Percentiles rank a stretch among this genome's conserved stretches.
Evolutionary conservation across 495 filamentous ascomycete species (phyloP).

Genomic region (Aspergillus homomorphus): DNA sequence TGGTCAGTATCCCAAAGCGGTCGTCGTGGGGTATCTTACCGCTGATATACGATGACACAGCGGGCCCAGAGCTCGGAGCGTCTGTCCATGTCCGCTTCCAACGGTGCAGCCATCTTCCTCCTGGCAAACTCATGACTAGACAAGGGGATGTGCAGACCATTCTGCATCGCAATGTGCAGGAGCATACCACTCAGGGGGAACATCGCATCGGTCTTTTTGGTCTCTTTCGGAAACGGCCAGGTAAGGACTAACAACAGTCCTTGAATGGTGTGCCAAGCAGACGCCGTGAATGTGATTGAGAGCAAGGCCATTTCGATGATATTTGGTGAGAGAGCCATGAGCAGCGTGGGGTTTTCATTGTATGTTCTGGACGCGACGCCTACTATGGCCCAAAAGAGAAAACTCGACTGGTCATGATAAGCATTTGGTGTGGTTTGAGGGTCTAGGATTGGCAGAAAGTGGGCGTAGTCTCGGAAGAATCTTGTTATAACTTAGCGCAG

Average conservation of each 20-base stretch:
- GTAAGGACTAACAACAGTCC: conserved; percentile 45
- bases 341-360: conserved; percentile 40
- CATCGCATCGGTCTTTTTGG: conserved; percentile 37
- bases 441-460: conserved; percentile 47
- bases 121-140: conserved; percentile 48
- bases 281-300: conserved; percentile 33
- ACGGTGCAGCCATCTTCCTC: conserved; percentile 31
- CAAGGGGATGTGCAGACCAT: conserved; percentile 48
- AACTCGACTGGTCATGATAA: conserved; percentile 42
- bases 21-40: conserved; percentile 24
- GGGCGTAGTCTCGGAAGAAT: conserved; percentile 46
- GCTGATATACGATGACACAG: conserved; percentile 40
- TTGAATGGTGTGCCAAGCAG: conserved; percentile 47
- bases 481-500: conserved; percentile 23
- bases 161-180: conserved; percentile 48
- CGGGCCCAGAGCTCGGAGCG: conserved; percentile 46
- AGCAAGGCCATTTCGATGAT: conserved; percentile 46
- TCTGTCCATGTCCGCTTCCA: conserved; percentile 34
- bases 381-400: conserved; percentile 52
- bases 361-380: conserved; percentile 39
- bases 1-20: conserved; percentile 4
- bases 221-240: conserved; percentile 50
- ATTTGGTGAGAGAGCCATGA: conserved; percentile 35
- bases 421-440: conserved; percentile 36
- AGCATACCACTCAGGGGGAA: conserved; percentile 43